Conservation (phyloP, 2,329 filamentous ascomycete genomes). For the Aschersonia sp. region DNA sequence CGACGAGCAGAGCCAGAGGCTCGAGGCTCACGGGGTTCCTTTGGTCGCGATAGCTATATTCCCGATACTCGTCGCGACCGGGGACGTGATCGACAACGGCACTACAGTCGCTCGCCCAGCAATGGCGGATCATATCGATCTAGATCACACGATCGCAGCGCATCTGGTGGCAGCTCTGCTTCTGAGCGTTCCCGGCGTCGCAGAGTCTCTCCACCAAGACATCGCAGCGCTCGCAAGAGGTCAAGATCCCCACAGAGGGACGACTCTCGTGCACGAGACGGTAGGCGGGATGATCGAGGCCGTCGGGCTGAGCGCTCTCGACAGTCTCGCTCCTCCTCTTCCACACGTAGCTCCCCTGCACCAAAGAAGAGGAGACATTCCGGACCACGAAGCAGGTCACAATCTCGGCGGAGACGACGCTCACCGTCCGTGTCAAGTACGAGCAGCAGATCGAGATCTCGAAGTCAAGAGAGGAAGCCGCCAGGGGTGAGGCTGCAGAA, state of each 20-base stretch:
- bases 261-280: slow-evolving; percentile 12
- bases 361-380: slow-evolving; percentile 37
- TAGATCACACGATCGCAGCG: slow-evolving; percentile 18
- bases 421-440: slow-evolving; percentile 26
- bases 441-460: slow-evolving; percentile 19
- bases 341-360: slow-evolving; percentile 23
- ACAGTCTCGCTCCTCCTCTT: slow-evolving; percentile 21
- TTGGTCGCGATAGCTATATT: slow-evolving; percentile 37
- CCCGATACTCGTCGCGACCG: slow-evolving; percentile 30
- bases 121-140: slow-evolving; percentile 15
- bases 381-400: slow-evolving; percentile 31
- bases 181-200: slow-evolving; percentile 19
- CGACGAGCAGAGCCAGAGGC: slow-evolving; percentile 31
- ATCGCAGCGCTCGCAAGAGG: slow-evolving; percentile 20
- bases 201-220: slow-evolving; percentile 17
- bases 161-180: slow-evolving; percentile 15
- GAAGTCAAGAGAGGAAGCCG: slow-evolving; percentile 11
- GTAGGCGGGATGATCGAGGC: slow-evolving; percentile 9
- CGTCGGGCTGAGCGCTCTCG: slow-evolving; percentile 9
- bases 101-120: slow-evolving; percentile 19
- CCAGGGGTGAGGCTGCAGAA: slow-evolving; percentile 1
- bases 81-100: slow-evolving; percentile 16
- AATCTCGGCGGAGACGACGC: slow-evolving; percentile 20
- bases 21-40: slow-evolving; percentile 27
- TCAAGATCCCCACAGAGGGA: slow-evolving; percentile 21